Evolutionary conservation across 225 moss, liverwort and hornwort genomes (phyloP), one percentile per base, ranked within the genome.

Genomic region (Neckera pumila): DNA sequence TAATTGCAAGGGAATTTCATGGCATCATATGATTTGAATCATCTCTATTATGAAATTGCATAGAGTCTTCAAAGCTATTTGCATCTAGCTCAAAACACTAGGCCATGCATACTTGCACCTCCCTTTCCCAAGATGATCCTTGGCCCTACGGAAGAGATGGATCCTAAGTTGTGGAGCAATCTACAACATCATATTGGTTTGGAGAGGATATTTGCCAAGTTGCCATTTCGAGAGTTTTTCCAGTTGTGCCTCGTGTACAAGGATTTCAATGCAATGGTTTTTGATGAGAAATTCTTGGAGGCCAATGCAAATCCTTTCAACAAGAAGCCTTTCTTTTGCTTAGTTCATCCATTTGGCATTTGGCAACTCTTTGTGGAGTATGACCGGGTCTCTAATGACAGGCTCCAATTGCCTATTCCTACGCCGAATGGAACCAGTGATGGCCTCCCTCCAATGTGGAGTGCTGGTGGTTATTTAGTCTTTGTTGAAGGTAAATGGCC

Each of bases 371-470:
- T 77, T 3, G 0, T 54, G 3, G 17, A 56, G 7, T 78, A 51
- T 25, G 23, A 53, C 6, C 0, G 0, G 0, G 10, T 36, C 53
- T 22, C 23, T 22, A n/a, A 17, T 10, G 3, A 56, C 57, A 57
- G n/a, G 19, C 12, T 28, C 13, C 8, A 59, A 2, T 40, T 79
- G 42, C 3, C 3, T 38, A 19, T 79, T 79, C 13, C 11, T 58
- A 59, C 2, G 0, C 8, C 11, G 0, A 40, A 58, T 28, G 2
- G 40, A 59, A 59, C 12, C 2, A 28, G 2, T 12, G 8, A 12
- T 15, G 3, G 53, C 8, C 8, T 33, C 20, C 19, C 2, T 40
- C 18, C 3, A 0, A 28, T 2, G 3, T 79, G 12, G 17, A 79
- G 2, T 58, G 18, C 2, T 58, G 2, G 19, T 28, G 53, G 40